Percentiles rank a stretch among this genome's conserved stretches.
Conservation (phyloP, 2,329 filamentous ascomycete genomes). For the Graphium sp. region DNA sequence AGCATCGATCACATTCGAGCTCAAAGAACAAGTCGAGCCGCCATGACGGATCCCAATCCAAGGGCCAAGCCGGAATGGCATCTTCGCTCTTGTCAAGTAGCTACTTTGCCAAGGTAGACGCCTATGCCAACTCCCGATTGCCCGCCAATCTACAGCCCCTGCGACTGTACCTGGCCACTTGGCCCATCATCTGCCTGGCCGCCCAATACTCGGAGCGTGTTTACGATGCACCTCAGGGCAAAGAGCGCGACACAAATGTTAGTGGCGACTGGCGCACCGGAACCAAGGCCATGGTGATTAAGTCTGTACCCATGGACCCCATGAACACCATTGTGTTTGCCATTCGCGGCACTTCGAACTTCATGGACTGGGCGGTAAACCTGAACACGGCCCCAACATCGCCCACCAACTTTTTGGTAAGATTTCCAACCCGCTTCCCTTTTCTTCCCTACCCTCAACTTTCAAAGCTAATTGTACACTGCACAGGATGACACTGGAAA, state of each 20-base stretch:
- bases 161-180: conserved; percentile 58
- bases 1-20: no score
- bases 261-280: conserved; percentile 54
- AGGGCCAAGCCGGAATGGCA: not conserved
- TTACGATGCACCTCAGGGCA: conserved; percentile 46
- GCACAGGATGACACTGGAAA: conserved; percentile 54
- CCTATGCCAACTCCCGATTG: conserved; percentile 63
- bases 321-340: conserved; percentile 70
- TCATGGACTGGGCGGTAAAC: conserved; percentile 80
- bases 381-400: conserved; percentile 50
- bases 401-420: conserved; percentile 45
- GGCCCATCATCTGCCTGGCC: conserved; percentile 61
- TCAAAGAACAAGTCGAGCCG: no score
- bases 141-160: conserved; percentile 51
- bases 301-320: conserved; percentile 62
- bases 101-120: conserved; percentile 55
- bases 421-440: not conserved
- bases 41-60: conserved; percentile 1
- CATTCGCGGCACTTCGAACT: conserved; percentile 63
- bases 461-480: not conserved
- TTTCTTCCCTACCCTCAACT: not conserved
- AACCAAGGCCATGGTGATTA: conserved; percentile 77
- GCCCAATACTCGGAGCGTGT: conserved; percentile 62
- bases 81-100: conserved; percentile 1
- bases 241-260: conserved; percentile 52